Evolutionary conservation across 2,329 filamentous ascomycete genomes (phyloP).

Genomic region (Aspergillus sp.): DNA sequence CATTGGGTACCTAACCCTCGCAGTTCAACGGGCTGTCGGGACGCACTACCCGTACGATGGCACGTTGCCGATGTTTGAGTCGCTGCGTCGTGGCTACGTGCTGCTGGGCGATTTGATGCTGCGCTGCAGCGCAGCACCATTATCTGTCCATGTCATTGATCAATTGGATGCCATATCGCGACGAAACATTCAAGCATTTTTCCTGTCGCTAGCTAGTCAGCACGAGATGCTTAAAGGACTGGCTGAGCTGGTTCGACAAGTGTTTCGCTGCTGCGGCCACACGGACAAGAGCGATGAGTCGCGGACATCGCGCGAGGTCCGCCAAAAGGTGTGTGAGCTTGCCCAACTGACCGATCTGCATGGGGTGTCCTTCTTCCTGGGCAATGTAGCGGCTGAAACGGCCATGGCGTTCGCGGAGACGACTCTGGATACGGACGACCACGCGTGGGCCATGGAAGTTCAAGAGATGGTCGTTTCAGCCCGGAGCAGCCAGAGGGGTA

Average conservation of each 20-base stretch:
- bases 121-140: conserved; percentile 22
- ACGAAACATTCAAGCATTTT: conserved; percentile 28
- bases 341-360: conserved; percentile 17
- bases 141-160: conserved; percentile 5
- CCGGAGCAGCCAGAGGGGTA: conserved; percentile 12
- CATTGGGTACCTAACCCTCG: conserved; percentile 21
- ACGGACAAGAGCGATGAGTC: conserved; percentile 19
- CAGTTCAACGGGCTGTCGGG: conserved; percentile 23
- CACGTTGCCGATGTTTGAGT: conserved; percentile 18
- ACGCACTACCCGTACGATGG: conserved; percentile 4
- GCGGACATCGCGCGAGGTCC: conserved; percentile 24
- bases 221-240: conserved; percentile 33
- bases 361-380: conserved; percentile 28
- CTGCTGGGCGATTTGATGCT: conserved; percentile 30
- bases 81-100: conserved; percentile 32
- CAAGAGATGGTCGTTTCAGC: conserved; percentile 30
- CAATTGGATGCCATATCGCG: conserved; percentile 14
- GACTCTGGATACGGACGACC: conserved; percentile 35
- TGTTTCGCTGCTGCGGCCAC: conserved; percentile 33
- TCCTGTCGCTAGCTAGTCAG: conserved; percentile 24
- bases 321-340: conserved; percentile 24
- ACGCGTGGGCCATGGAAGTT: conserved; percentile 38
- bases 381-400: conserved; percentile 36
- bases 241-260: conserved; percentile 31
- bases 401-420: conserved; percentile 41